phyloP scores from a whole-genome alignment of 2,329 filamentous ascomycete species.

The Botrytis elliptica region DNA sequence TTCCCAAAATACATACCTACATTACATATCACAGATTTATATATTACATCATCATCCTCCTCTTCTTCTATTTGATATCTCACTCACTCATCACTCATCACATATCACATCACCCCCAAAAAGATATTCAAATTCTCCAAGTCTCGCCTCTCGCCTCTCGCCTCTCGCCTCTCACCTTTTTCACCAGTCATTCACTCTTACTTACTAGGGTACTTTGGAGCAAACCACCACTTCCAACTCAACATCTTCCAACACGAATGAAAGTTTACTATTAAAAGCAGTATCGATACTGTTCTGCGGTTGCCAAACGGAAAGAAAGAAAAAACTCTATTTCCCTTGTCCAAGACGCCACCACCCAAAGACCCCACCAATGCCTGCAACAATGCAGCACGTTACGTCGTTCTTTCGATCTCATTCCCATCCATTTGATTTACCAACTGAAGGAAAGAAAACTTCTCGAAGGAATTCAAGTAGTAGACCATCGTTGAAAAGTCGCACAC shows the following conservation, averaged over 20 bases:
- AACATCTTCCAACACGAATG: neutral
- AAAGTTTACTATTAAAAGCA: neutral
- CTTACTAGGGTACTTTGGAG: neutral
- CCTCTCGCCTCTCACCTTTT: neutral
- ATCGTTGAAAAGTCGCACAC: slow-evolving; percentile 14
- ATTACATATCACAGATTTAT: neutral
- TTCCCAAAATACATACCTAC: neutral
- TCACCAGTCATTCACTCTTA: neutral
- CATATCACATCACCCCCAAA: neutral
- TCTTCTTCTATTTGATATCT: neutral
- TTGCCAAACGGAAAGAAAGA: neutral
- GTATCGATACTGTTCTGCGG: neutral
- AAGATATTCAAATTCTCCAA: neutral
- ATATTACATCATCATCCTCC: neutral
- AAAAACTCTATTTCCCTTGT: slow-evolving; percentile 10
- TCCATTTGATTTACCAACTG: slow-evolving; percentile 9
- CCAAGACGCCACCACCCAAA: neutral
- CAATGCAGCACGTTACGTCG: slow-evolving; percentile 21
- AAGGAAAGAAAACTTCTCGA: slow-evolving; percentile 13
- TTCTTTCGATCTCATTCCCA: slow-evolving; percentile 19
- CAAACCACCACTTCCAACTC: neutral
- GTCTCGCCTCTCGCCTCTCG: too few relatives aligned
- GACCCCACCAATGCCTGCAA: slow-evolving; percentile 18
- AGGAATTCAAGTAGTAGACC: slow-evolving; percentile 9
- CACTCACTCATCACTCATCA: neutral